phyloP scores from a whole-genome alignment of 306 rosid species.

The Acmispon strigosus region DNA sequence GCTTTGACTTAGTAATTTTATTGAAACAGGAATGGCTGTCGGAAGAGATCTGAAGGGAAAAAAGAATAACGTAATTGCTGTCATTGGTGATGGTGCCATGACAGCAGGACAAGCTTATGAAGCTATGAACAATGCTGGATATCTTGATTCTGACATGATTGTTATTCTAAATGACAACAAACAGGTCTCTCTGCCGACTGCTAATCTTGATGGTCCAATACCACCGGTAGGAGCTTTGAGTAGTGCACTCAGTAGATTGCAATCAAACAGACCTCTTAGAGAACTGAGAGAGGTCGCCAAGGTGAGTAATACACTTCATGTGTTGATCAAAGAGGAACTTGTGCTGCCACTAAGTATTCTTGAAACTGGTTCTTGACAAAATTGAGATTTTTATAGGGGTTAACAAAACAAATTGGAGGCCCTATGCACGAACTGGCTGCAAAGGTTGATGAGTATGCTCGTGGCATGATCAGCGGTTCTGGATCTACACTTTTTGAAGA shows the following conservation, averaged over 20 bases:
- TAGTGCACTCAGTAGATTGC: conserved; percentile 90
- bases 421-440: conserved; percentile 95
- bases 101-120: conserved; percentile 99
- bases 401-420: conserved; percentile 89
- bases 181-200: conserved; percentile 94
- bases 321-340: neutral
- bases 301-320: conserved; percentile 40
- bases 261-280: conserved; percentile 88
- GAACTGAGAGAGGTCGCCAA: conserved; percentile 97
- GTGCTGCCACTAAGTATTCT: neutral
- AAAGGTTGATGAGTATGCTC: conserved; percentile 97
- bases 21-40: conserved; percentile 85
- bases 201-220: conserved; percentile 82
- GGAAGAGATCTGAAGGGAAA: conserved; percentile 88
- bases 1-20: conserved; percentile 18
- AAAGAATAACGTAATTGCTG: conserved; percentile 70
- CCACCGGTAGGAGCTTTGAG: conserved; percentile 98
- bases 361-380: conserved; percentile 11
- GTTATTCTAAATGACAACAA: conserved; percentile 95
- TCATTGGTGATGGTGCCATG: conserved; percentile 99
- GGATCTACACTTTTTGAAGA: conserved; percentile 94
- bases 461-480: conserved; percentile 97
- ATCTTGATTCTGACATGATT: conserved; percentile 96
- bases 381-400: conserved; percentile 51
- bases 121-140: conserved; percentile 99